A percentile compares a stretch with the other conserved stretches of the same genome.
Conservation (phyloP, 75 land plant genomes). For the Picea glauca region DNA sequence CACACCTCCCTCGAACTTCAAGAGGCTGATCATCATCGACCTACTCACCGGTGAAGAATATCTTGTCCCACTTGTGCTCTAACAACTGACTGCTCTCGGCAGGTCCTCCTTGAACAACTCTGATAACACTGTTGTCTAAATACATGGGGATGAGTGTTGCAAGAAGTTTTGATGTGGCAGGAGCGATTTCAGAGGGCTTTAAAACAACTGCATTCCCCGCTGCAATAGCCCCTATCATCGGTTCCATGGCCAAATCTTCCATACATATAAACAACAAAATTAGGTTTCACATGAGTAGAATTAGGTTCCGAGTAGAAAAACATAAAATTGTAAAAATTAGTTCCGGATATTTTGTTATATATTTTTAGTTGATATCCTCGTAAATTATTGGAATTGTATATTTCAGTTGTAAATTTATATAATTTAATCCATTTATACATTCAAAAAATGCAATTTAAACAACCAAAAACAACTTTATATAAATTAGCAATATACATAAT, state of each 20-base stretch:
- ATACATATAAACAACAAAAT: background rate
- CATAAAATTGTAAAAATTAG: no score
- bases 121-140: conserved; percentile 59
- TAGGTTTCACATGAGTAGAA: background rate
- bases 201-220: conserved; percentile 75
- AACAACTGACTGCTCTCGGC: conserved; percentile 43
- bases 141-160: conserved; percentile 44
- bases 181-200: conserved; percentile 73
- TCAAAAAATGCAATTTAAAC: no score
- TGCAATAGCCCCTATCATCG: conserved; percentile 77
- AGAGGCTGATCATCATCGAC: background rate
- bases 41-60: conserved; percentile 79
- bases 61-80: conserved; percentile 80
- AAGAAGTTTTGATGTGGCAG: conserved; percentile 55
- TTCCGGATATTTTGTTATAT: no score
- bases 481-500: no score
- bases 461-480: no score
- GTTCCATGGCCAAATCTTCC: conserved; percentile 54
- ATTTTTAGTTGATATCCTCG: no score
- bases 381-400: no score
- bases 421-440: no score
- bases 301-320: no score
- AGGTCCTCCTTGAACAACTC: conserved; percentile 63
- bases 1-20: background rate
- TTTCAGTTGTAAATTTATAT: no score